Percentiles rank a stretch among this genome's conserved stretches.
These are phyloP conservation scores for Pontederia paniculata DNA, from an alignment of 176 grass and related monocot genomes.

Conservation along the genomic window DNA sequence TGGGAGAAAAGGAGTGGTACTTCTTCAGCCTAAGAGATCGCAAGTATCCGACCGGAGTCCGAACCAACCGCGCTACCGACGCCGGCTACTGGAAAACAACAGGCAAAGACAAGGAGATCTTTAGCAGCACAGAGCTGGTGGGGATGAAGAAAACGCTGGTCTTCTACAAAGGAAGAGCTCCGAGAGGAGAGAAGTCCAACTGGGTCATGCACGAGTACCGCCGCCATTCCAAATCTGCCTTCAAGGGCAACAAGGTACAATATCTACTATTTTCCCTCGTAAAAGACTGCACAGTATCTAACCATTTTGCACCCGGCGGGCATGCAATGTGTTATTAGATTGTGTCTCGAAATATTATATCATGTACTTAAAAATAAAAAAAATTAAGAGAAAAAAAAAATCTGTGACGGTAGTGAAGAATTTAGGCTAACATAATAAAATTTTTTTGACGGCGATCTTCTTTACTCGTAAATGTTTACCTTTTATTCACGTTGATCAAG, in stretches of 20 bases:
- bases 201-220: slow-evolving; percentile 7
- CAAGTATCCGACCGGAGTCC: not conserved
- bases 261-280: too few relatives aligned
- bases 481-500: too few relatives aligned
- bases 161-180: slow-evolving; percentile 7
- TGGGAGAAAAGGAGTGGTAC: slow-evolving; percentile 4
- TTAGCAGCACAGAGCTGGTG: not conserved
- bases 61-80: not conserved
- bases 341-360: too few relatives aligned
- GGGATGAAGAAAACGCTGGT: slow-evolving; percentile 5
- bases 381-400: too few relatives aligned
- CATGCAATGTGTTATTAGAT: too few relatives aligned
- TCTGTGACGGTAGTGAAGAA: too few relatives aligned
- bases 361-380: too few relatives aligned
- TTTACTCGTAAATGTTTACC: too few relatives aligned
- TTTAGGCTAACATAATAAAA: too few relatives aligned
- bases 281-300: too few relatives aligned
- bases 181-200: slow-evolving; percentile 1
- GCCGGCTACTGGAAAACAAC: slow-evolving; percentile 3
- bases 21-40: slow-evolving; percentile 2
- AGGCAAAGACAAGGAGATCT: slow-evolving; percentile 2
- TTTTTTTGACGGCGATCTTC: too few relatives aligned
- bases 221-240: not conserved
- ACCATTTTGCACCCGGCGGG: too few relatives aligned
- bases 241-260: not conserved